These are phyloP conservation scores for Candida sakaeoensis DNA, from an alignment of 805 yeast species.

Conservation along the genomic window DNA sequence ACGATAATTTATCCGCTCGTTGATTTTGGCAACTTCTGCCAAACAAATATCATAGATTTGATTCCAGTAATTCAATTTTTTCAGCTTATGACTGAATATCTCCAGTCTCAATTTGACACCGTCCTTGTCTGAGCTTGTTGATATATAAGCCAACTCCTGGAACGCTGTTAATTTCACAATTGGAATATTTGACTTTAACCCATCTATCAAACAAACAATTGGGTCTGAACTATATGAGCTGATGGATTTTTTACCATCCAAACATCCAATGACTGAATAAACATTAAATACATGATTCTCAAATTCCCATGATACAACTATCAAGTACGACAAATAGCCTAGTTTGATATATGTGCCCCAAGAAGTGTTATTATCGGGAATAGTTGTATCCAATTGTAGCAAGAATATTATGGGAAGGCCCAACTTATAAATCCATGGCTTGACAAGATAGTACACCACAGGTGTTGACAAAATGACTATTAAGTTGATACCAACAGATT, in stretches of 20 bases:
- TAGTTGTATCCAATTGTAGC: constrained; percentile 33
- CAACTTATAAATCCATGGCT: constrained; percentile 40
- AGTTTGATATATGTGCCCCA: constrained; percentile 25
- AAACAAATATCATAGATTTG: constrained; percentile 59
- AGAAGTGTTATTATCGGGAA: constrained; percentile 39
- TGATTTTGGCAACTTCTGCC: constrained; percentile 47
- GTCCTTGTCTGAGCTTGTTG: constrained; percentile 45
- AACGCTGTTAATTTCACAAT: constrained; percentile 58
- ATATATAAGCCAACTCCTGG: constrained; percentile 68
- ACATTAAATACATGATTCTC: constrained; percentile 58
- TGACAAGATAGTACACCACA: constrained; percentile 34
- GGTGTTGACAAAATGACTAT: constrained; percentile 31
- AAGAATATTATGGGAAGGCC: constrained; percentile 25
- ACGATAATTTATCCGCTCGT: constrained; percentile 38
- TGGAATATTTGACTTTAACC: constrained; percentile 39
- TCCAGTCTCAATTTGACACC: constrained; percentile 45
- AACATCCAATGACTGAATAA: constrained; percentile 68
- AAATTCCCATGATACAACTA: constrained; percentile 48
- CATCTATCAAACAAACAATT: constrained; percentile 58
- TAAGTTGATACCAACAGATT: constrained; percentile 30
- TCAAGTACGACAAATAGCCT: constrained; percentile 29
- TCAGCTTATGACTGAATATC: constrained; percentile 50
- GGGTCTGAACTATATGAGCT: constrained; percentile 59
- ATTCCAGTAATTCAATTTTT: constrained; percentile 51
- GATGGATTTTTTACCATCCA: constrained; percentile 61